A percentile compares a stretch with the other conserved stretches of the same genome.
Evolutionary conservation across 1,284 basidiomycete genomes (phyloP).

Genomic region (Cutaneotrichosporon cutaneum): DNA sequence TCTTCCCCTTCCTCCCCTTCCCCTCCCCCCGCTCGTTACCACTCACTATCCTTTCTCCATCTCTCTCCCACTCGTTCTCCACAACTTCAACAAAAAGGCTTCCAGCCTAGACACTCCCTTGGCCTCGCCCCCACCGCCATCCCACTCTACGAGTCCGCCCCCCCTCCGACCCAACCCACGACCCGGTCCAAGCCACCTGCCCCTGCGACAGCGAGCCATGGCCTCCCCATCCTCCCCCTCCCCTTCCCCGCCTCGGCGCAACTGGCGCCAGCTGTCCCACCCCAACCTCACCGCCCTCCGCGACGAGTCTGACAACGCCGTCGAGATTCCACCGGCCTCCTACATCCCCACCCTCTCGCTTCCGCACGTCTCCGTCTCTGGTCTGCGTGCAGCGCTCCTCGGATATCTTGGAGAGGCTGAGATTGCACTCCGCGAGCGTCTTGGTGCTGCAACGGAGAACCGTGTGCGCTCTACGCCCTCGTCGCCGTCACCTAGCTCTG

Average conservation of each 20-base stretch:
- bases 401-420: slow-evolving; percentile 52
- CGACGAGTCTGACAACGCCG: not conserved
- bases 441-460: slow-evolving; percentile 24
- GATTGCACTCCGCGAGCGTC: slow-evolving; percentile 37
- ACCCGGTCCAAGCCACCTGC: not conserved
- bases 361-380: slow-evolving; percentile 33
- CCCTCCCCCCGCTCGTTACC: slow-evolving; percentile 40
- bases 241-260: not conserved
- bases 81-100: slow-evolving; percentile 2
- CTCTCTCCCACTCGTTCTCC: slow-evolving; percentile 9
- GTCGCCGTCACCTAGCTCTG: slow-evolving; percentile 15
- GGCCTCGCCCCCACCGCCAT: not conserved
- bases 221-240: not conserved
- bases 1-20: slow-evolving; percentile 18
- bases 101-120: not conserved
- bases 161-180: not conserved
- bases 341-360: slow-evolving; percentile 16
- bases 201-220: slow-evolving; percentile 2
- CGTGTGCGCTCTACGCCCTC: slow-evolving; percentile 2
- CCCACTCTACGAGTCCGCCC: not conserved
- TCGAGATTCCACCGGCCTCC: not conserved
- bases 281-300: slow-evolving; percentile 1
- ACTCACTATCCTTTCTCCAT: slow-evolving; percentile 17
- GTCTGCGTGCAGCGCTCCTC: slow-evolving; percentile 46
- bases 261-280: slow-evolving; percentile 6